phyloP scores from a whole-genome alignment of 2,329 filamentous ascomycete genomes.

The Arthroderma uncinatum region DNA sequence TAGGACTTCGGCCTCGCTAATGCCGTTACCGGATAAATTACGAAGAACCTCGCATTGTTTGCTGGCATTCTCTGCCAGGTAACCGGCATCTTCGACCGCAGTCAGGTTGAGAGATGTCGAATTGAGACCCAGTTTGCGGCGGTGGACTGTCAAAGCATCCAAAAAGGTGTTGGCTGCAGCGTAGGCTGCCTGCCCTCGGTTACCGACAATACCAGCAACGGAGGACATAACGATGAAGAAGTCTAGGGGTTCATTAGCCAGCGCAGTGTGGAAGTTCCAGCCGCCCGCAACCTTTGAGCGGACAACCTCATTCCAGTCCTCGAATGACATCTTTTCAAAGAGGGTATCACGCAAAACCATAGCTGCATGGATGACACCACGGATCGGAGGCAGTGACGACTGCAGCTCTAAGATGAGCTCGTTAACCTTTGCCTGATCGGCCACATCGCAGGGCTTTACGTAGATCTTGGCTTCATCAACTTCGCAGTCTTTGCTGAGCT shows the following conservation, averaged over 20 bases:
- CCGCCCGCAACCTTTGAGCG: conserved; percentile 34
- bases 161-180: conserved; percentile 20
- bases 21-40: background rate
- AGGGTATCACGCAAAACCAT: conserved; percentile 35
- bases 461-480: background rate
- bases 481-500: background rate
- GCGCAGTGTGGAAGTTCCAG: conserved; percentile 20
- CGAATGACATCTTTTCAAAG: conserved; percentile 24
- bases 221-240: conserved; percentile 20
- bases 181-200: conserved; percentile 19
- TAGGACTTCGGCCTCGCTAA: conserved; percentile 13
- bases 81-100: background rate
- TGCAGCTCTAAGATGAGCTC: background rate
- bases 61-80: background rate
- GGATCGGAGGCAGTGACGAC: background rate
- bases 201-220: conserved; percentile 9
- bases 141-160: conserved; percentile 16
- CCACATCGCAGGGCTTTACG: background rate
- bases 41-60: background rate
- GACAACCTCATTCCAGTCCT: conserved; percentile 22
- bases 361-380: conserved; percentile 36
- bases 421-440: background rate
- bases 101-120: conserved; percentile 10
- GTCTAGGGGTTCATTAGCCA: conserved; percentile 20
- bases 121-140: background rate